Evolutionary conservation across 306 rosid species (phyloP).

Genomic region (Oemleria cerasiformis): DNA sequence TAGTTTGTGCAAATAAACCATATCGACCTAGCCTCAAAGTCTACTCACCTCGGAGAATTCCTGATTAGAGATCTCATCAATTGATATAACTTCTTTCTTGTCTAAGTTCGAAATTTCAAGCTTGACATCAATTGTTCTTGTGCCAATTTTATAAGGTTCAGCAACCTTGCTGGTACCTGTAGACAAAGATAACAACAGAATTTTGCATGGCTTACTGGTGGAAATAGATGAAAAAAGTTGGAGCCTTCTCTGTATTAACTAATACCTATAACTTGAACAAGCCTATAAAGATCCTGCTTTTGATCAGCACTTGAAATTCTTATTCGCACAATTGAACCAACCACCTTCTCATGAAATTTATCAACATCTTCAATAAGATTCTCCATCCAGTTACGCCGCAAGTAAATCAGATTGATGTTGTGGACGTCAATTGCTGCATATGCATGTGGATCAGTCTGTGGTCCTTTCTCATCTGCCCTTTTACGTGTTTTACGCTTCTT

Average conservation of each 20-base stretch:
- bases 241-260: slow-evolving; percentile 13
- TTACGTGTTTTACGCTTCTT: slow-evolving; percentile 48
- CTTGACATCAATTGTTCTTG: slow-evolving; percentile 56
- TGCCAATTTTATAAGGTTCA: slow-evolving; percentile 65
- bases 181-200: slow-evolving; percentile 30
- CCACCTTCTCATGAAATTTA: slow-evolving; percentile 62
- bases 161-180: slow-evolving; percentile 79
- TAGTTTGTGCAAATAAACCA: background rate
- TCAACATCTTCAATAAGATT: slow-evolving; percentile 56
- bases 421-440: slow-evolving; percentile 80
- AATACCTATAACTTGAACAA: slow-evolving; percentile 92
- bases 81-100: slow-evolving; percentile 69
- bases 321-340: slow-evolving; percentile 89
- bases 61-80: slow-evolving; percentile 78
- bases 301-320: slow-evolving; percentile 61
- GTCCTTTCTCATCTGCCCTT: slow-evolving; percentile 41
- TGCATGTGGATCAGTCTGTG: slow-evolving; percentile 46
- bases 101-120: slow-evolving; percentile 86
- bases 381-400: slow-evolving; percentile 68
- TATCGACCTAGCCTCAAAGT: background rate
- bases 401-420: slow-evolving; percentile 75
- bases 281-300: slow-evolving; percentile 86
- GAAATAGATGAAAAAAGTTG: slow-evolving; percentile 11
- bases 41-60: slow-evolving; percentile 75
- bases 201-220: slow-evolving; percentile 6